phyloP scores from a whole-genome alignment of 2,329 filamentous ascomycete species.

The Stagonosporopsis vannaccii region DNA sequence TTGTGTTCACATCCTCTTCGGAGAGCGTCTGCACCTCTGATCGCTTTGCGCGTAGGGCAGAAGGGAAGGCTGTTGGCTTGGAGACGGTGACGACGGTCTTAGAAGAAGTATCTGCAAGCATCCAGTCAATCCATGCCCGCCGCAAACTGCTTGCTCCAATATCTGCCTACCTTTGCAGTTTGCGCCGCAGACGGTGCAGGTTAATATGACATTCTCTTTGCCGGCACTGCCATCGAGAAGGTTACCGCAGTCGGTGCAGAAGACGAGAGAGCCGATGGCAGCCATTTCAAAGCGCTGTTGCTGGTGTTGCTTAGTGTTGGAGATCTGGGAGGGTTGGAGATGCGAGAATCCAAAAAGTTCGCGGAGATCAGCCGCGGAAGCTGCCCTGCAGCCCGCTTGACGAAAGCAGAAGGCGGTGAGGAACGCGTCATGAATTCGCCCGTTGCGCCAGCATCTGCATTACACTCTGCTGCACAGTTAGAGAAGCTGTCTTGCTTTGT shows the following conservation, averaged over 20 bases:
- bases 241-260: conserved; percentile 93
- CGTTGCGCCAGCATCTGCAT: conserved; percentile 4
- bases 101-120: conserved; percentile 52
- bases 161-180: conserved; percentile 74
- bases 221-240: conserved; percentile 82
- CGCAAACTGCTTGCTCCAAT: background rate
- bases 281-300: conserved; percentile 67
- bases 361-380: conserved; percentile 25
- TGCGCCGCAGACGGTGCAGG: conserved; percentile 85
- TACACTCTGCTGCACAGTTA: background rate
- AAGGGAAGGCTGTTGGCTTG: conserved; percentile 91
- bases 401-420: conserved; percentile 37
- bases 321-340: conserved; percentile 5
- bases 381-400: conserved; percentile 26
- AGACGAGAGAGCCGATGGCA: conserved; percentile 87
- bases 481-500: conserved; percentile 6
- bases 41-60: conserved; percentile 80
- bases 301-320: conserved; percentile 3
- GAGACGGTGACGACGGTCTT: conserved; percentile 81
- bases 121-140: conserved; percentile 6
- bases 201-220: conserved; percentile 75
- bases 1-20: conserved; percentile 77
- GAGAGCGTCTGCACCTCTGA: conserved; percentile 87
- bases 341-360: conserved; percentile 30
- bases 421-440: conserved; percentile 30